phyloP scores from a whole-genome alignment of 2,329 filamentous ascomycete genomes.

The Fusarium nanum region DNA sequence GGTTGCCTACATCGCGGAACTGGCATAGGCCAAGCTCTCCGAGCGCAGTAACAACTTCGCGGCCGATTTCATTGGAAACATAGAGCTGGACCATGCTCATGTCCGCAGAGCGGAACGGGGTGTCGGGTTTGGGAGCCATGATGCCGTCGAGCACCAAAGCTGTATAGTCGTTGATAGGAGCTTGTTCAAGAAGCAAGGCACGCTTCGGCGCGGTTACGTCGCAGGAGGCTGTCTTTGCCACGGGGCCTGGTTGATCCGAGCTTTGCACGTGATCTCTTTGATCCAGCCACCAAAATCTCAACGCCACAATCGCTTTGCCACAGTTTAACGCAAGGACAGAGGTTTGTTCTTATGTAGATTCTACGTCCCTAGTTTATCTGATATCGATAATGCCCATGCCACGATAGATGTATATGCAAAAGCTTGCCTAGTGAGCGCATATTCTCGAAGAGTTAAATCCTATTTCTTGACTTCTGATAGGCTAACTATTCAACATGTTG shows the following conservation, averaged over 20 bases:
- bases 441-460: slow-evolving; percentile 5
- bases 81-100: slow-evolving; percentile 99
- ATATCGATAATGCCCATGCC: slow-evolving; percentile 10
- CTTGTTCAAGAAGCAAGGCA: slow-evolving; percentile 47
- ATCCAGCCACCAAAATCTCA: background rate
- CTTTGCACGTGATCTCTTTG: slow-evolving; percentile 34
- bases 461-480: slow-evolving; percentile 15
- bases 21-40: slow-evolving; percentile 97
- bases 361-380: slow-evolving; percentile 10
- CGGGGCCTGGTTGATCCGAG: slow-evolving; percentile 47
- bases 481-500: background rate
- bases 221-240: slow-evolving; percentile 32
- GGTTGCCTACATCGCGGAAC: slow-evolving; percentile 86
- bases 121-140: slow-evolving; percentile 81
- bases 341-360: background rate
- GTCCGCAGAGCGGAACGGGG: slow-evolving; percentile 99
- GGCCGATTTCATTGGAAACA: slow-evolving; percentile 97
- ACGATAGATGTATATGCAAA: background rate
- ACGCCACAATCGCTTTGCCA: slow-evolving; percentile 15
- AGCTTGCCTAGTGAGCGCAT: slow-evolving; percentile 3
- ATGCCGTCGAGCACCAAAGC: slow-evolving; percentile 49
- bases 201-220: slow-evolving; percentile 46
- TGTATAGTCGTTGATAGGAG: slow-evolving; percentile 47
- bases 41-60: slow-evolving; percentile 95
- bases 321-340: background rate